A percentile compares a stretch with the other conserved stretches of the same genome.
These are phyloP conservation scores for Saturnispora quitensis DNA, from an alignment of 805 yeast species.

Conservation along the genomic window DNA sequence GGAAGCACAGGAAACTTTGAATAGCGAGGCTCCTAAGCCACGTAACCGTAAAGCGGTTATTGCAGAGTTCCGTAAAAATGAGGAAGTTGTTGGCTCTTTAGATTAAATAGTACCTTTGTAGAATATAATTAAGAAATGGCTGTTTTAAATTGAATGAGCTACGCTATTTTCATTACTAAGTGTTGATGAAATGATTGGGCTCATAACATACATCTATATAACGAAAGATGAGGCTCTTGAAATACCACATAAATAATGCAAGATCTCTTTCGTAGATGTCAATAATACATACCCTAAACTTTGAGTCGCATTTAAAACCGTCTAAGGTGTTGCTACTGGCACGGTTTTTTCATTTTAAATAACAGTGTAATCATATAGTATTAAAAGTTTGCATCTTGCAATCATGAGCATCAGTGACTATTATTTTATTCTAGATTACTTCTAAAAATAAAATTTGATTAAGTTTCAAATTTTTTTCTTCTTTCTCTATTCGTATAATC, in stretches of 20 bases:
- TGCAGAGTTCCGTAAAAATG: conserved; percentile 55
- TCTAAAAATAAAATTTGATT: background rate
- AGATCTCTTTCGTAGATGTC: too few relatives aligned
- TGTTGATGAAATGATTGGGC: background rate
- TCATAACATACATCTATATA: too few relatives aligned
- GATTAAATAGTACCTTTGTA: conserved; percentile 9
- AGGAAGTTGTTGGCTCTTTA: conserved; percentile 54
- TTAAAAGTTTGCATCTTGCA: too few relatives aligned
- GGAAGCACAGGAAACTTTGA: conserved; percentile 7
- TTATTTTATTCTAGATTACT: background rate
- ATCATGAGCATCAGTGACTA: background rate
- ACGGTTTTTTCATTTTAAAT: too few relatives aligned
- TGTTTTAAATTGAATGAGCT: background rate
- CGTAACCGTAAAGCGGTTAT: conserved; percentile 35
- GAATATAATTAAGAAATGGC: background rate
- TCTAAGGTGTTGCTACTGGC: too few relatives aligned
- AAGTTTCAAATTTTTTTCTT: background rate
- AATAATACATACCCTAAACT: too few relatives aligned
- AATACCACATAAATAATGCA: too few relatives aligned
- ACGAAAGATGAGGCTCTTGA: too few relatives aligned
- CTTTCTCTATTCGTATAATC: background rate
- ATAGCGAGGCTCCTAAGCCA: background rate
- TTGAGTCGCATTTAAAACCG: too few relatives aligned
- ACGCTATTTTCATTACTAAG: too few relatives aligned
- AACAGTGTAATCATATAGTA: background rate